phyloP scores from a whole-genome alignment of 306 rosid species.

The Biancaea sappan region DNA sequence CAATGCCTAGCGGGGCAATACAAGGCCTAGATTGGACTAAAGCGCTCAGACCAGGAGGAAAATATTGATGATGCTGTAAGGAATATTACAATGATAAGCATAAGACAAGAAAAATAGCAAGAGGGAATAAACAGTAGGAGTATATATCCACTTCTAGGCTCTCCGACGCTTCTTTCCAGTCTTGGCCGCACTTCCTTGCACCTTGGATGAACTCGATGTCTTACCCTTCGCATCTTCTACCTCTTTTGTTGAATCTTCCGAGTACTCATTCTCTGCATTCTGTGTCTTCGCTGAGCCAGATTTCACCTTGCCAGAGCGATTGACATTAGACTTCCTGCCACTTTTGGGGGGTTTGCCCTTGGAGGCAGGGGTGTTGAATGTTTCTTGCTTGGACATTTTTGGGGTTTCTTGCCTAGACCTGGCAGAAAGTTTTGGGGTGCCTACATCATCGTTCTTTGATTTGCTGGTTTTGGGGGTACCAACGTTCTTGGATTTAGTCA shows the following conservation, averaged over 20 bases:
- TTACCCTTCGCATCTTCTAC: constrained; percentile 55
- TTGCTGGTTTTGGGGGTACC: constrained; percentile 53
- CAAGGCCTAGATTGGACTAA: constrained; percentile 31
- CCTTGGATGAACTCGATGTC: constrained; percentile 53
- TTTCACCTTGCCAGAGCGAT: constrained; percentile 54
- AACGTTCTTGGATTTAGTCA: constrained; percentile 50
- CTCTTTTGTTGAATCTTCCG: constrained; percentile 39
- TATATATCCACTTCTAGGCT: constrained; percentile 42
- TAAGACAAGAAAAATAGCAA: not conserved
- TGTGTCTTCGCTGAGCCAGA: constrained; percentile 47
- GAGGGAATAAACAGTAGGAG: constrained; percentile 5
- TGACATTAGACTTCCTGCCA: constrained; percentile 57
- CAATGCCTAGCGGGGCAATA: constrained; percentile 37
- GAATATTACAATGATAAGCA: constrained; percentile 4
- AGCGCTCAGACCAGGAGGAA: constrained; percentile 21
- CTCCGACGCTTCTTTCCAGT: constrained; percentile 77
- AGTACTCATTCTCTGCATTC: constrained; percentile 52
- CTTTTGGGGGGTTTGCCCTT: constrained; percentile 55
- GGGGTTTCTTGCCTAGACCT: constrained; percentile 63
- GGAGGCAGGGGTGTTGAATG: constrained; percentile 51
- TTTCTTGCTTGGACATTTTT: constrained; percentile 60
- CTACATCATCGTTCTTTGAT: constrained; percentile 54
- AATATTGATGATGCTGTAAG: constrained; percentile 16
- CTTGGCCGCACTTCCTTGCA: constrained; percentile 51
- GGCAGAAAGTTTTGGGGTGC: constrained; percentile 41